Conservation (phyloP, 345 rosid species). For the Ceriops decandra region DNA sequence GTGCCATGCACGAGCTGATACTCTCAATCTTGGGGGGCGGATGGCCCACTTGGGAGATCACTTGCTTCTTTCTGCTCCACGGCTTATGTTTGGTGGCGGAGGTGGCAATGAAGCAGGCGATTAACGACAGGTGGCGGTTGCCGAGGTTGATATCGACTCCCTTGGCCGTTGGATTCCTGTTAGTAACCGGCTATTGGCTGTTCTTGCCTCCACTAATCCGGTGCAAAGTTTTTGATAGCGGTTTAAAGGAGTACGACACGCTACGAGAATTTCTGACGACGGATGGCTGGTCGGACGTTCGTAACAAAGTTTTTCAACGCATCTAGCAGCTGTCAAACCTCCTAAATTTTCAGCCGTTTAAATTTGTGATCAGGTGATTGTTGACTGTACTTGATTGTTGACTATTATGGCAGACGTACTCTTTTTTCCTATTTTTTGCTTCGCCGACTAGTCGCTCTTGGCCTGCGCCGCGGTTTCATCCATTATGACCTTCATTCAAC, state of each 20-base stretch:
- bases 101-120: slow-evolving; percentile 20
- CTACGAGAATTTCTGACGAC: slow-evolving; percentile 4
- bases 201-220: slow-evolving; percentile 23
- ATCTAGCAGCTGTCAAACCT: not conserved
- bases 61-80: slow-evolving; percentile 27
- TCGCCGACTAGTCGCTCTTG: too few relatives aligned
- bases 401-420: too few relatives aligned
- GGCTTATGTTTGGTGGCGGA: slow-evolving; percentile 25
- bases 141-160: slow-evolving; percentile 14
- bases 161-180: slow-evolving; percentile 11
- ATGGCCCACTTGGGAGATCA: slow-evolving; percentile 27
- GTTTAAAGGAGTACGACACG: slow-evolving; percentile 13
- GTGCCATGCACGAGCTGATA: slow-evolving; percentile 30
- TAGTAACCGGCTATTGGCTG: slow-evolving; percentile 23
- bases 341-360: too few relatives aligned
- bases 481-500: too few relatives aligned
- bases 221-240: slow-evolving; percentile 14
- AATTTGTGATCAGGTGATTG: too few relatives aligned
- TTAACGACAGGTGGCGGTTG: slow-evolving; percentile 2
- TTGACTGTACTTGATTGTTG: too few relatives aligned
- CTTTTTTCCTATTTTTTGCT: too few relatives aligned
- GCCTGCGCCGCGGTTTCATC: too few relatives aligned
- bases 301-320: not conserved
- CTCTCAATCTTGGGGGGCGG: slow-evolving; percentile 29
- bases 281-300: not conserved